Evolutionary conservation across 108 stramenopile species (phyloP).

Genomic region (Conticribra guillardii): DNA sequence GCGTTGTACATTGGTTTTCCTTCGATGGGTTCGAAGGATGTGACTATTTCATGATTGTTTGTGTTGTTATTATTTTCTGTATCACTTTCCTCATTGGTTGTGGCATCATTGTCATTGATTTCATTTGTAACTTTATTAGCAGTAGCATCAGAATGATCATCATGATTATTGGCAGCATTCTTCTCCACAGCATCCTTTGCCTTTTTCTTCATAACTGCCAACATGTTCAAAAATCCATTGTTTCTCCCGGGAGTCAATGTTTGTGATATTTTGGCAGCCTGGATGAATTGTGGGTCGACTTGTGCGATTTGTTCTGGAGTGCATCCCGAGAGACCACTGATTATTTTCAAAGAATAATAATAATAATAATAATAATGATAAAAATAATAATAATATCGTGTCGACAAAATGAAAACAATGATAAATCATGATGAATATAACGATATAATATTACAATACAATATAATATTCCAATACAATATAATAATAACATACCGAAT

Average conservation of each 20-base stretch:
- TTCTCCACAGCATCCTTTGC: slow-evolving; percentile 50
- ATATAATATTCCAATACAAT: neutral
- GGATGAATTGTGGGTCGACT: slow-evolving; percentile 91
- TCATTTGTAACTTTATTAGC: no score
- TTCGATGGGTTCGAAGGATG: slow-evolving; percentile 34
- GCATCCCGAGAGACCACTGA: slow-evolving; percentile 68
- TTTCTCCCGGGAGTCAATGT: slow-evolving; percentile 94
- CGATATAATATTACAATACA: neutral
- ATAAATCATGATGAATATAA: neutral
- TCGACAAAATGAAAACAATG: no score
- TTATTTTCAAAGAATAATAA: neutral
- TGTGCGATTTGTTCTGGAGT: slow-evolving; percentile 74
- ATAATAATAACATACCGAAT: slow-evolving; percentile 64
- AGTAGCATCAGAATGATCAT: slow-evolving; percentile 7
- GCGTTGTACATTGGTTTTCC: slow-evolving; percentile 81
- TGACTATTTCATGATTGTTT: neutral
- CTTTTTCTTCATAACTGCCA: slow-evolving; percentile 88
- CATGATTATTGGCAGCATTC: slow-evolving; percentile 8
- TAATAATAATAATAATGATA: no score
- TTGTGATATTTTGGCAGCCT: slow-evolving; percentile 84
- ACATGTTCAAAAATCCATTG: slow-evolving; percentile 99
- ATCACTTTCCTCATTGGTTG: slow-evolving; percentile 5
- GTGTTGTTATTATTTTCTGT: neutral
- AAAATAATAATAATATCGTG: no score
- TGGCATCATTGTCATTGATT: slow-evolving; percentile 5